phyloP scores from a whole-genome alignment of 306 rosid species.

The Prunus campanulata region DNA sequence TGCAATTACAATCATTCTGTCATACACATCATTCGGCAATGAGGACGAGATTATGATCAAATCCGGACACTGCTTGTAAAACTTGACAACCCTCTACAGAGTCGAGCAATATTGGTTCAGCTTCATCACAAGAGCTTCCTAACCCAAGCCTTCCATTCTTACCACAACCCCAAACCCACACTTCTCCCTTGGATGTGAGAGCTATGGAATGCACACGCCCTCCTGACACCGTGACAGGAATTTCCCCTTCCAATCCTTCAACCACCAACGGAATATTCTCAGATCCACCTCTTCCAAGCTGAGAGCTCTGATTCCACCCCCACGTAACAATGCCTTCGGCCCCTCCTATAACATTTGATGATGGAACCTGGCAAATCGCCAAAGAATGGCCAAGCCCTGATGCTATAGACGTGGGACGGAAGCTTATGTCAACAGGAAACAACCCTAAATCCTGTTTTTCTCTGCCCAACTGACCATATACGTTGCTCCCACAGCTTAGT shows the following conservation, averaged over 20 bases:
- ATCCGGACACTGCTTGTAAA: conserved; percentile 77
- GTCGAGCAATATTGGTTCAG: conserved; percentile 62
- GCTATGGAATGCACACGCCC: conserved; percentile 90
- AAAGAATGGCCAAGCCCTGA: conserved; percentile 93
- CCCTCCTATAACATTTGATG: conserved; percentile 31
- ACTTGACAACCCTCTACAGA: conserved; percentile 62
- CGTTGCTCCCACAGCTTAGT: conserved; percentile 79
- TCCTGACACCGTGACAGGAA: conserved; percentile 60
- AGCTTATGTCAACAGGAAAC: conserved; percentile 57
- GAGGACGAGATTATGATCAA: conserved; percentile 77
- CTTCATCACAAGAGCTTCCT: conserved; percentile 68
- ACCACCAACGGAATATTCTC: conserved; percentile 45
- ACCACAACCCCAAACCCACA: conserved; percentile 94
- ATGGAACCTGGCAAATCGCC: conserved; percentile 60
- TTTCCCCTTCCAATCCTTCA: conserved; percentile 59
- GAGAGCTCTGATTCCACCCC: conserved; percentile 89
- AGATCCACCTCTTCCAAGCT: conserved; percentile 80
- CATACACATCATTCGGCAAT: conserved; percentile 53
- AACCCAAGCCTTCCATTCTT: conserved; percentile 83
- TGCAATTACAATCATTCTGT: background rate
- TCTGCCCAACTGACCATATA: conserved; percentile 82
- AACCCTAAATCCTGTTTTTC: conserved; percentile 56
- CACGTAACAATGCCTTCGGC: conserved; percentile 55
- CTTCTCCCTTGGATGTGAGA: conserved; percentile 61
- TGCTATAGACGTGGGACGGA: conserved; percentile 50